Evolutionary conservation across 257 asterid species (phyloP).

Genomic region (Verbascum thapsus): DNA sequence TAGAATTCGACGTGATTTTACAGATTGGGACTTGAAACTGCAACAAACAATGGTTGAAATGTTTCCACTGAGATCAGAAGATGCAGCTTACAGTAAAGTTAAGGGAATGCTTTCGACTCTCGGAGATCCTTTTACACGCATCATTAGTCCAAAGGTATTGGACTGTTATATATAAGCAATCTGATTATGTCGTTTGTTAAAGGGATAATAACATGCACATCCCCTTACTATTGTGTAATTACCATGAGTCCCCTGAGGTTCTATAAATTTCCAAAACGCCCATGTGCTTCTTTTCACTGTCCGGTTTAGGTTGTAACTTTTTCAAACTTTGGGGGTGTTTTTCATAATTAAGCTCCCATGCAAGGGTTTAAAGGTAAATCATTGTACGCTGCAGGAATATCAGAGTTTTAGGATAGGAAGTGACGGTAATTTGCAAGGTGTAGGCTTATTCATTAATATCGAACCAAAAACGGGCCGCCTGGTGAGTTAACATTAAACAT

Average conservation of each 20-base stretch:
- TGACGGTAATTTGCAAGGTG: constrained; percentile 96
- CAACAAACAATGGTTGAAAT: constrained; percentile 95
- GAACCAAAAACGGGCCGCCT: constrained; percentile 84
- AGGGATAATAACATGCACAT: too few relatives aligned
- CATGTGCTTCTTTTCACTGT: too few relatives aligned
- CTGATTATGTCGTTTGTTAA: too few relatives aligned
- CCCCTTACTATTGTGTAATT: too few relatives aligned
- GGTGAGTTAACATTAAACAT: constrained; percentile 48
- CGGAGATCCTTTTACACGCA: constrained; percentile 92
- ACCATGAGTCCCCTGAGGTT: too few relatives aligned
- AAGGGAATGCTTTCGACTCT: constrained; percentile 95
- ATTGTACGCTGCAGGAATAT: constrained; percentile 64
- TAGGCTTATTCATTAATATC: constrained; percentile 72
- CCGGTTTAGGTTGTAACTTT: too few relatives aligned
- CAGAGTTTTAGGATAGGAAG: constrained; percentile 89
- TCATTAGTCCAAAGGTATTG: constrained; percentile 89
- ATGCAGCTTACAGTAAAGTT: constrained; percentile 87
- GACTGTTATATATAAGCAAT: too few relatives aligned
- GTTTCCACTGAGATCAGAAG: constrained; percentile 85
- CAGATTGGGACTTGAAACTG: constrained; percentile 94
- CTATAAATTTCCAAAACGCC: too few relatives aligned
- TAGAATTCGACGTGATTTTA: constrained; percentile 15
- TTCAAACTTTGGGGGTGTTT: too few relatives aligned
- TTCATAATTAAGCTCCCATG: too few relatives aligned
- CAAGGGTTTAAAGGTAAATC: background rate